These are phyloP conservation scores for Phanerochaete sordida DNA, from an alignment of 768 basidiomycete genomes.

Conservation along the genomic window DNA sequence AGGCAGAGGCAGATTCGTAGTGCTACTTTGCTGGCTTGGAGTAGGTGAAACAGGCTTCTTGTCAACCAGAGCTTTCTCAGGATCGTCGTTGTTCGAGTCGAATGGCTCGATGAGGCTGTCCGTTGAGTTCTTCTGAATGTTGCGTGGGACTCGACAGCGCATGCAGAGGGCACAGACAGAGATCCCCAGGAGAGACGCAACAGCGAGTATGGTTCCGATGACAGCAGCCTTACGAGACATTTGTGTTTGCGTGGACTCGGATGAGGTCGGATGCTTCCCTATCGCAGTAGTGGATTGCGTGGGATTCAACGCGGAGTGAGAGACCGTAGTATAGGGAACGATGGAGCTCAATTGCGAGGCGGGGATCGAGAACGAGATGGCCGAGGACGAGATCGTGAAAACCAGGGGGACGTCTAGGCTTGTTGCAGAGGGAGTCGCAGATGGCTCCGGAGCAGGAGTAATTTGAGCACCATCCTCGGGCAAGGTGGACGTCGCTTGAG, in stretches of 20 bases:
- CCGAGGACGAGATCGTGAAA: not conserved
- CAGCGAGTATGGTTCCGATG: slow-evolving; percentile 12
- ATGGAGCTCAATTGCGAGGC: not conserved
- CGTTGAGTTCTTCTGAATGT: not conserved
- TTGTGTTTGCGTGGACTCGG: slow-evolving; percentile 1
- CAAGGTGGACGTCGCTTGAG: not conserved
- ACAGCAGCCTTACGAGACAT: slow-evolving; percentile 11
- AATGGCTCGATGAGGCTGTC: not conserved
- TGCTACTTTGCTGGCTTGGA: not conserved
- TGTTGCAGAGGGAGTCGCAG: not conserved
- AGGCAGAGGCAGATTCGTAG: not conserved
- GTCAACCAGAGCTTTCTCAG: not conserved
- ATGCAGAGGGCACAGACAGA: slow-evolving; percentile 8
- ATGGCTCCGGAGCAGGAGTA: not conserved
- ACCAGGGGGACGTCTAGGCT: not conserved
- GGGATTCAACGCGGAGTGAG: not conserved
- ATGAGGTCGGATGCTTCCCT: not conserved
- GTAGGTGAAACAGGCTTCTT: not conserved
- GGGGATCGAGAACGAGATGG: not conserved
- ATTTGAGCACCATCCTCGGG: not conserved
- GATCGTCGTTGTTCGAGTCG: not conserved
- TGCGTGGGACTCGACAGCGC: slow-evolving; percentile 6
- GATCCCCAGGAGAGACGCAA: slow-evolving; percentile 4
- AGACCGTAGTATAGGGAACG: not conserved
- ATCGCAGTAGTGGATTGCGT: not conserved